phyloP scores from a whole-genome alignment of 2,329 filamentous ascomycete species.

The Fusarium odoratissimum region DNA sequence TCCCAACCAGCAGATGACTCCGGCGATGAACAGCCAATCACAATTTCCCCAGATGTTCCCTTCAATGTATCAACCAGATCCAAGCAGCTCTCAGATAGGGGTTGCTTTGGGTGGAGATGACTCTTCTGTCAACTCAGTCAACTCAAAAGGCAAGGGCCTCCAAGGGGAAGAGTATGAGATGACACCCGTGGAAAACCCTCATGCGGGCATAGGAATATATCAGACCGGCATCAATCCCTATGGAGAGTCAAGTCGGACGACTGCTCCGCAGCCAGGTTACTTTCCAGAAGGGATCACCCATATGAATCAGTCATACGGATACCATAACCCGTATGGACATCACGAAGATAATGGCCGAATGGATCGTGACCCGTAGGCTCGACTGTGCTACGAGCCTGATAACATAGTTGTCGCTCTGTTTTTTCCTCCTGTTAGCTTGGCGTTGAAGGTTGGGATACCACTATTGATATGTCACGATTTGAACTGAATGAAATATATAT shows the following conservation, averaged over 20 bases:
- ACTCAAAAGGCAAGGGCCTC: background rate
- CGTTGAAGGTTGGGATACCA: slow-evolving; percentile 31
- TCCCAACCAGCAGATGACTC: background rate
- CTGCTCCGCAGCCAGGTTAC: slow-evolving; percentile 5
- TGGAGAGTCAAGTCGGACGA: slow-evolving; percentile 7
- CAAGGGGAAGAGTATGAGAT: slow-evolving; percentile 3
- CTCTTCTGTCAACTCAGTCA: background rate
- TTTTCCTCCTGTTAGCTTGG: slow-evolving; percentile 17
- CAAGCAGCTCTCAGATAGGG: slow-evolving; percentile 1
- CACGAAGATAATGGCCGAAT: slow-evolving; percentile 8
- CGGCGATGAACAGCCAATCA: background rate
- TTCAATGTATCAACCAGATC: slow-evolving; percentile 1
- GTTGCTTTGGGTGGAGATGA: slow-evolving; percentile 5
- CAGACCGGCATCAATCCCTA: background rate
- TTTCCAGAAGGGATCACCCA: slow-evolving; percentile 10
- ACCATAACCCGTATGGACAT: slow-evolving; percentile 4
- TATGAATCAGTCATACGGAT: background rate
- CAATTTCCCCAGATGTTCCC: background rate
- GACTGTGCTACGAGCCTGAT: background rate
- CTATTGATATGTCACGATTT: slow-evolving; percentile 13
- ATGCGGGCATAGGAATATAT: background rate
- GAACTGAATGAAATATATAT: background rate
- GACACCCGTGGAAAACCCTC: background rate
- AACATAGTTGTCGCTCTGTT: background rate
- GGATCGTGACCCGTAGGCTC: background rate